Conservation (phyloP, 495 filamentous ascomycete genomes). For the Neurospora sp. region DNA sequence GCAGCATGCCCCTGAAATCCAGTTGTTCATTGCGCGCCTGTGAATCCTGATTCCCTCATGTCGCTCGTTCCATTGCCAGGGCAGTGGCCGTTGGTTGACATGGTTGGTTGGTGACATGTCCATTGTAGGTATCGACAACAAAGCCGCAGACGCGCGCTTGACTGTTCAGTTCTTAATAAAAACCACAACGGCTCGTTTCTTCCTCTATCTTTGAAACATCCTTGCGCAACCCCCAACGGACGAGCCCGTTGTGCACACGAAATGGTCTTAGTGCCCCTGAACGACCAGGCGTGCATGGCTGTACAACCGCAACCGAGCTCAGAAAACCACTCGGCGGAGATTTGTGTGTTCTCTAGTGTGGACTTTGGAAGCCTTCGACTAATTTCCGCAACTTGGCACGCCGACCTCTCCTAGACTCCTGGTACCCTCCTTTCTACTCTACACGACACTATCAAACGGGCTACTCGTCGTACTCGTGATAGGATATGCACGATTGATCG, state of each 20-base stretch:
- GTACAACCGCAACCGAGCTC: not conserved
- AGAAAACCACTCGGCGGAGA: not conserved
- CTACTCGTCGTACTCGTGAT: not conserved
- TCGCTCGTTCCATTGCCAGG: not conserved
- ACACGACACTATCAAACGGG: not conserved
- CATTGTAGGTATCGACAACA: not conserved
- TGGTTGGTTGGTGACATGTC: not conserved
- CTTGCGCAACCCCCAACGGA: not conserved
- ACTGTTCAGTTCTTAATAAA: not conserved
- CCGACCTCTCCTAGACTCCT: not conserved
- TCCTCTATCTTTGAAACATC: not conserved
- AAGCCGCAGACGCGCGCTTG: not conserved
- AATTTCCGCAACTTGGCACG: conserved; percentile 1
- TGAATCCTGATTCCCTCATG: not conserved
- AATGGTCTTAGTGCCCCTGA: not conserved
- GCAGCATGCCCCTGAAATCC: not conserved
- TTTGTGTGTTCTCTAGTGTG: not conserved
- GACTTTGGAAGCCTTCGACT: not conserved
- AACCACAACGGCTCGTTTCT: not conserved
- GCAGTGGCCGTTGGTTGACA: not conserved
- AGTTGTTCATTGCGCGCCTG: not conserved
- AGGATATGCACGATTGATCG: not conserved
- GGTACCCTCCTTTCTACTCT: not conserved
- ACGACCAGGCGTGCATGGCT: not conserved
- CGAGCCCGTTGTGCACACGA: not conserved